Conservation (phyloP, 441 rosid species). For the Euphorbia schlechtendalii region DNA sequence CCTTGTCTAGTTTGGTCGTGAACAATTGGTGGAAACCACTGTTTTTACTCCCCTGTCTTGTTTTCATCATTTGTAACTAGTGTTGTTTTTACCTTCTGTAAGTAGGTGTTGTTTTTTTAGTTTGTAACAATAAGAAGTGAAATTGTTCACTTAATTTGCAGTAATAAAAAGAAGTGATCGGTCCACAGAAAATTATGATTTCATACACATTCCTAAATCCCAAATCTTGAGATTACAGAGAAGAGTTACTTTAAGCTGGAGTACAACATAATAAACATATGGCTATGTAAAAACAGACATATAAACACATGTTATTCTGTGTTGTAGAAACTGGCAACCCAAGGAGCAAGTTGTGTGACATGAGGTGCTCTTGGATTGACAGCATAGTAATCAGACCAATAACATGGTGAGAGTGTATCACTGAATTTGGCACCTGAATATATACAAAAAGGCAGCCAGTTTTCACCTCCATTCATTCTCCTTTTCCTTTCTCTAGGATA, state of each 20-base stretch:
- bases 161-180: not conserved
- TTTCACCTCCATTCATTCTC: conserved; percentile 58
- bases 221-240: too few species aligned
- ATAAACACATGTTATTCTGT: not conserved
- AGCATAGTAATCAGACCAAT: conserved; percentile 61
- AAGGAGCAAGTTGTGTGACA: conserved; percentile 49
- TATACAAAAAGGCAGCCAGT: conserved; percentile 51
- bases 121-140: not conserved
- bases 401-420: conserved; percentile 37
- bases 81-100: not conserved
- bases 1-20: not conserved
- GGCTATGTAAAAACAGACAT: too few species aligned
- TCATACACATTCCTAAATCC: not conserved
- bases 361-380: conserved; percentile 40
- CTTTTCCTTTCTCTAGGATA: conserved; percentile 58
- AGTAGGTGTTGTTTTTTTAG: not conserved
- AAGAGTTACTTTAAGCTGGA: too few species aligned
- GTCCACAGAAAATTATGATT: not conserved
- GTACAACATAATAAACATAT: too few species aligned
- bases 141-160: not conserved
- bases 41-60: not conserved
- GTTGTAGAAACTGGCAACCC: conserved; percentile 55
- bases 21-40: not conserved
- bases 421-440: conserved; percentile 36
- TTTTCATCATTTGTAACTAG: not conserved